Evolutionary conservation across 768 basidiomycete species (phyloP).

Genomic region (Phanerochaete sordida): DNA sequence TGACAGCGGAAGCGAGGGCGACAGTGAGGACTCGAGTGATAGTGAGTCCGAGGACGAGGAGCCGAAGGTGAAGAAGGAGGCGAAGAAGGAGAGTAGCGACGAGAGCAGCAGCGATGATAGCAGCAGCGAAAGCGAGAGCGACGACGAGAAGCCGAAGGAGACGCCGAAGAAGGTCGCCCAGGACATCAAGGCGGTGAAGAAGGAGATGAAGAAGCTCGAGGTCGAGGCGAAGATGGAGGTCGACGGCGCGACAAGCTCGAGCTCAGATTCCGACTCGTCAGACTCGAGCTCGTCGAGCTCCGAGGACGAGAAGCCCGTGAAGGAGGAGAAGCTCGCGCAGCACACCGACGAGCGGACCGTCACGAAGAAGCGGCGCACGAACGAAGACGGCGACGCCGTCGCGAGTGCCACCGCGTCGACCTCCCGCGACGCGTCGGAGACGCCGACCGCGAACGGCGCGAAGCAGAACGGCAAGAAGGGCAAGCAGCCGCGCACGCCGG

Average conservation of each 20-base stretch:
- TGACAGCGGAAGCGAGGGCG: constrained; percentile 2
- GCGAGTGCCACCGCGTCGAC: constrained; percentile 37
- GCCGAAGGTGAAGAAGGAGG: constrained; percentile 1
- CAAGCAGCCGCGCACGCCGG: constrained; percentile 35
- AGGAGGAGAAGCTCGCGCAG: constrained; percentile 15
- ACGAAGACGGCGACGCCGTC: constrained; percentile 47
- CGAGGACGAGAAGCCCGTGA: constrained; percentile 20
- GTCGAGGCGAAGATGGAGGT: neutral
- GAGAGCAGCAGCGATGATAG: constrained; percentile 6
- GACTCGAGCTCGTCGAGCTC: constrained; percentile 24
- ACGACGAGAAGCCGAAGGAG: constrained; percentile 1
- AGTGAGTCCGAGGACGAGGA: constrained; percentile 3
- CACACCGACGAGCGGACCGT: constrained; percentile 24
- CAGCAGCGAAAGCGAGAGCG: constrained; percentile 1
- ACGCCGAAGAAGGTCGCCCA: too few species aligned
- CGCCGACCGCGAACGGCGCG: neutral
- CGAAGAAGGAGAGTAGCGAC: constrained; percentile 1
- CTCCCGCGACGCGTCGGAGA: constrained; percentile 9
- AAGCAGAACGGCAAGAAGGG: constrained; percentile 17
- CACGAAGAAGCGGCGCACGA: constrained; percentile 60
- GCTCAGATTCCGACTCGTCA: constrained; percentile 16
- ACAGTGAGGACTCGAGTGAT: constrained; percentile 11
- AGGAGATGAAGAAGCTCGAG: neutral
- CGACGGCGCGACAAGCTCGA: neutral
- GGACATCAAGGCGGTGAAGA: neutral